Conservation (phyloP, 805 yeast genomes). For the Starmera caribaea region DNA sequence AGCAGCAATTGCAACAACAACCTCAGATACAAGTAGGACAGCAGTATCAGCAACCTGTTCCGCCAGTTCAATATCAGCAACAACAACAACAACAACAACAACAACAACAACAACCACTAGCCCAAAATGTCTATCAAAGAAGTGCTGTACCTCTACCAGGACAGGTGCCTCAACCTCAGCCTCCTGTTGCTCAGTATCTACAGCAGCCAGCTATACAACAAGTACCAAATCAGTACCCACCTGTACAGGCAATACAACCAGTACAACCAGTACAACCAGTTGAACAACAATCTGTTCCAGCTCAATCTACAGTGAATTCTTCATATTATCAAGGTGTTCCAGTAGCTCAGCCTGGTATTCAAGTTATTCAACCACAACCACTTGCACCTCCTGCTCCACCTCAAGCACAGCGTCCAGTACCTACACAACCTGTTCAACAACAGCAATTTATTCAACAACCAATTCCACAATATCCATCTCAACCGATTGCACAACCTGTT, state of each 20-base stretch:
- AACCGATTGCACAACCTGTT: slow-evolving; percentile 2
- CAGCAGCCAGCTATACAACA: slow-evolving; percentile 4
- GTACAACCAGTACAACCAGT: neutral
- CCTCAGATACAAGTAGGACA: neutral
- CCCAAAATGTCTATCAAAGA: slow-evolving; percentile 9
- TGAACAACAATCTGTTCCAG: neutral
- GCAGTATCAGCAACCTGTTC: slow-evolving; percentile 2
- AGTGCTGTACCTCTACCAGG: slow-evolving; percentile 7
- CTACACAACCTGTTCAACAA: neutral
- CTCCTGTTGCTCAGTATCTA: neutral
- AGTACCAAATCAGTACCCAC: neutral
- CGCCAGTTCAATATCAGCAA: slow-evolving; percentile 7
- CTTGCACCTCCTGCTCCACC: slow-evolving; percentile 6
- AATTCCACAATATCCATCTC: slow-evolving; percentile 10
- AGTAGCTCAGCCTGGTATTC: too few relatives aligned
- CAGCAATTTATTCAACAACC: slow-evolving; percentile 1
- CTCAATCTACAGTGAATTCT: too few relatives aligned
- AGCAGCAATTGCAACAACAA: neutral
- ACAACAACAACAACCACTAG: slow-evolving; percentile 6
- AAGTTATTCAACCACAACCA: slow-evolving; percentile 3
- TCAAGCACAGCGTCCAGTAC: slow-evolving; percentile 2
- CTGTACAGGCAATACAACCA: neutral
- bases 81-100: slow-evolving; percentile 4
- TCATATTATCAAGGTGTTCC: too few relatives aligned
- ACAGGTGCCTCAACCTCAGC: slow-evolving; percentile 3